These are phyloP conservation scores for Micromonas pusilla DNA, from an alignment of 139 green algal genomes.

Conservation along the genomic window DNA sequence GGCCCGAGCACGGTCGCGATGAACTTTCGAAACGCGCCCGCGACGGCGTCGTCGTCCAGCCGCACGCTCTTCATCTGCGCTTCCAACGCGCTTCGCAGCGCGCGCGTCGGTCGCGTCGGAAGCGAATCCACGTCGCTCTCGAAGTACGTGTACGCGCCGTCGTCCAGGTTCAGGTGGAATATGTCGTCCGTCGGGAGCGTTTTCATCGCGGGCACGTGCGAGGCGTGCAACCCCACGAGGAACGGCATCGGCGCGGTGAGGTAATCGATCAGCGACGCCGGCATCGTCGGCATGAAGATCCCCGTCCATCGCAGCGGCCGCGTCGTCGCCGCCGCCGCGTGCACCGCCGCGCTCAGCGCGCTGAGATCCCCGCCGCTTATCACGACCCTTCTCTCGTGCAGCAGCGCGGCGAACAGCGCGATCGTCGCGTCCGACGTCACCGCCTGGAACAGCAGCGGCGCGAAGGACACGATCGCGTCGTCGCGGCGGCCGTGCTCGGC, in stretches of 20 bases:
- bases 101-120: background rate
- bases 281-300: slow-evolving; percentile 21
- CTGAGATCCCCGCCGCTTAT: background rate
- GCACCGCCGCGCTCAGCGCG: background rate
- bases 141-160: slow-evolving; percentile 16
- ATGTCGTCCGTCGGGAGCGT: slow-evolving; percentile 14
- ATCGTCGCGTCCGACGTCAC: background rate
- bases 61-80: background rate
- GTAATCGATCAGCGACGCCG: slow-evolving; percentile 21
- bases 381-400: slow-evolving; percentile 15
- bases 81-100: background rate
- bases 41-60: background rate
- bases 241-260: slow-evolving; percentile 33
- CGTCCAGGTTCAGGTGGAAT: slow-evolving; percentile 12
- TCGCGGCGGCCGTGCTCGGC: no score
- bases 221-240: slow-evolving; percentile 13
- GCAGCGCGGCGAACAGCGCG: slow-evolving; percentile 10
- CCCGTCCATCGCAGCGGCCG: slow-evolving; percentile 25
- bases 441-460: background rate
- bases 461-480: no score
- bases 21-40: slow-evolving; percentile 16
- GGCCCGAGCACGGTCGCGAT: background rate
- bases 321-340: background rate
- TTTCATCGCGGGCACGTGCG: slow-evolving; percentile 1
- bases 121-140: background rate